Evolutionary conservation across 2,329 filamentous ascomycete genomes (phyloP).

Genomic region (Amauroascus verrucosus): DNA sequence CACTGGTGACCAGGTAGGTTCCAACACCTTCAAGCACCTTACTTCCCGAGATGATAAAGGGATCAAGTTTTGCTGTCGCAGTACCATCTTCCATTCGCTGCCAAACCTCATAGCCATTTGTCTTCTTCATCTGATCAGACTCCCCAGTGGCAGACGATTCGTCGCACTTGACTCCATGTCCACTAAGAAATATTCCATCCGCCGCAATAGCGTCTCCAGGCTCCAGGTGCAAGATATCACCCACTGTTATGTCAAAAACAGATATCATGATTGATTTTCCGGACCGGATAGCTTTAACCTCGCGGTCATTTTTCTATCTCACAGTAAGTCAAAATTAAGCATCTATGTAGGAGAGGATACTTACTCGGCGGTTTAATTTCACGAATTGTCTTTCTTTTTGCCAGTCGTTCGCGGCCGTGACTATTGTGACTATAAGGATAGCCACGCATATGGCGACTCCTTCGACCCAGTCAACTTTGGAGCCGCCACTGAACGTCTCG

Average conservation of each 20-base stretch:
- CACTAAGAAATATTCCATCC: slow-evolving; percentile 58
- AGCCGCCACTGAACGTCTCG: slow-evolving; percentile 47
- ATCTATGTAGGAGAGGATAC: slow-evolving; percentile 8
- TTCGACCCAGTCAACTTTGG: slow-evolving; percentile 54
- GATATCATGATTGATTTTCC: slow-evolving; percentile 55
- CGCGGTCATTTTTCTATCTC: slow-evolving; percentile 51
- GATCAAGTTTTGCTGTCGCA: slow-evolving; percentile 49
- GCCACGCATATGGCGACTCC: slow-evolving; percentile 57
- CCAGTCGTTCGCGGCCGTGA: slow-evolving; percentile 56
- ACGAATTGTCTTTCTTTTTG: slow-evolving; percentile 58
- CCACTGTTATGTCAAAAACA: slow-evolving; percentile 57
- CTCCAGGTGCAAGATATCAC: slow-evolving; percentile 58
- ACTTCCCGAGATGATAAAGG: slow-evolving; percentile 70
- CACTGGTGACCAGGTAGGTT: slow-evolving; percentile 63
- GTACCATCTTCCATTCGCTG: slow-evolving; percentile 44
- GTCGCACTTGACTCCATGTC: slow-evolving; percentile 59
- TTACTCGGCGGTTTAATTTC: slow-evolving; percentile 46
- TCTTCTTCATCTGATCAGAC: slow-evolving; percentile 62
- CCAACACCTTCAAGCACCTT: slow-evolving; percentile 69
- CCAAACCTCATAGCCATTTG: slow-evolving; percentile 49
- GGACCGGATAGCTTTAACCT: slow-evolving; percentile 57
- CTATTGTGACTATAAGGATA: slow-evolving; percentile 54
- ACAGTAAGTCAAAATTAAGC: not conserved
- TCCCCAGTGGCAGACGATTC: slow-evolving; percentile 66
- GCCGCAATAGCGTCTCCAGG: slow-evolving; percentile 61